phyloP scores from a whole-genome alignment of 2,329 filamentous ascomycete species.

The Cercospora sp. region DNA sequence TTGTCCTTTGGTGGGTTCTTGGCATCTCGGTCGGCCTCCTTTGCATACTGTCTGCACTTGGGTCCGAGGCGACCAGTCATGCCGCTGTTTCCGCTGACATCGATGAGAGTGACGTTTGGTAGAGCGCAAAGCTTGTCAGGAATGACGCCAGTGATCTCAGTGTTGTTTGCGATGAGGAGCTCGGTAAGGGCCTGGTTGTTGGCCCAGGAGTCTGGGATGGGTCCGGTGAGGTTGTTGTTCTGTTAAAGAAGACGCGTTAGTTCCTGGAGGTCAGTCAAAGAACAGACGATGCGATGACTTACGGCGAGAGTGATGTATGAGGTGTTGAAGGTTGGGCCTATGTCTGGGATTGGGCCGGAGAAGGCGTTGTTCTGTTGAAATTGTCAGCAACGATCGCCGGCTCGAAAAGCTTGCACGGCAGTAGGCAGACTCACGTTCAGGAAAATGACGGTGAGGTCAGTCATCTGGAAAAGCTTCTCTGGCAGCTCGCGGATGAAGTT shows the following conservation, averaged over 20 bases:
- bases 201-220: conserved; percentile 15
- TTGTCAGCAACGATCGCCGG: neutral
- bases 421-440: conserved; percentile 12
- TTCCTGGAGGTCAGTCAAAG: neutral
- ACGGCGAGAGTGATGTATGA: neutral
- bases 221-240: conserved; percentile 23
- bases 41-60: conserved; percentile 15
- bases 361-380: neutral
- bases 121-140: conserved; percentile 21
- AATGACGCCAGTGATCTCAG: conserved; percentile 16
- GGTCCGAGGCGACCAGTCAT: conserved; percentile 17
- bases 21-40: neutral
- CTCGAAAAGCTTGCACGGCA: neutral
- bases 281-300: neutral
- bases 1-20: neutral
- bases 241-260: neutral
- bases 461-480: conserved; percentile 14
- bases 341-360: neutral
- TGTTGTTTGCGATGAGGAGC: conserved; percentile 17
- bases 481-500: conserved; percentile 17
- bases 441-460: conserved; percentile 19
- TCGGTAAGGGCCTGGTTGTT: conserved; percentile 10
- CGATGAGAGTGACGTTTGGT: conserved; percentile 12
- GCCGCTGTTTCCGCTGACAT: conserved; percentile 19
- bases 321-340: neutral